Evolutionary conservation across 106 monocot species (phyloP).

Genomic region (Apostasia shenzhenica): DNA sequence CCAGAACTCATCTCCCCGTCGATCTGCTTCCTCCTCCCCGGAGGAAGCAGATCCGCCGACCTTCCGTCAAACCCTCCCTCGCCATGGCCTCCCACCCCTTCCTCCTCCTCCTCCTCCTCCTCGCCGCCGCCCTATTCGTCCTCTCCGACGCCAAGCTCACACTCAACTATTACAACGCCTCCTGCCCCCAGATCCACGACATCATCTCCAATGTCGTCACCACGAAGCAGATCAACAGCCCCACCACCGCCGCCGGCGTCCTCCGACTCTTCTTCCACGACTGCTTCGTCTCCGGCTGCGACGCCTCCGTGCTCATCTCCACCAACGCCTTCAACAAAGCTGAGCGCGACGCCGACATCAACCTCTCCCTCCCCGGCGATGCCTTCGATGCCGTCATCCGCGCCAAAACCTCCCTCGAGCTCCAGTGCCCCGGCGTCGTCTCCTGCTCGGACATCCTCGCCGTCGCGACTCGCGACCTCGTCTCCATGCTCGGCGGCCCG

Average conservation of each 20-base stretch:
- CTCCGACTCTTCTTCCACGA: constrained; percentile 45
- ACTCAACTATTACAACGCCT: constrained; percentile 1
- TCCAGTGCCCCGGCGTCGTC: constrained; percentile 36
- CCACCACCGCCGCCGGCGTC: constrained; percentile 16
- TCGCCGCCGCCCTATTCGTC: not conserved
- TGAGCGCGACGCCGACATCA: constrained; percentile 20
- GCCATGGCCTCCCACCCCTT: not conserved
- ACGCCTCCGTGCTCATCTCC: constrained; percentile 34
- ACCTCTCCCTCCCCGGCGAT: constrained; percentile 25
- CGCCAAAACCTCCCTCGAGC: constrained; percentile 36
- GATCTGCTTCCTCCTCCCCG: too few species aligned
- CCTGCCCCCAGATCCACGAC: constrained; percentile 1
- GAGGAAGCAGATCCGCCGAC: too few species aligned
- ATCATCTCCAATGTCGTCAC: too few species aligned
- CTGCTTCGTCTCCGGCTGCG: constrained; percentile 38
- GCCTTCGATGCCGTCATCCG: constrained; percentile 35
- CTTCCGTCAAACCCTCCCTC: too few species aligned
- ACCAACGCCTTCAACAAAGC: constrained; percentile 22
- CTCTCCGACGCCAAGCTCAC: not conserved
- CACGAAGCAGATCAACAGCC: too few species aligned
- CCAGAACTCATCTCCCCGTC: too few species aligned
- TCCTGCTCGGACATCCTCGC: constrained; percentile 41
- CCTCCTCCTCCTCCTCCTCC: not conserved
- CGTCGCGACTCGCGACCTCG: constrained; percentile 13
- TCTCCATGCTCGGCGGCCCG: constrained; percentile 41